A percentile compares a stretch with the other conserved stretches of the same genome.
Conservation (phyloP, 2,329 filamentous ascomycete genomes). For the Hypoxylon sp. region DNA sequence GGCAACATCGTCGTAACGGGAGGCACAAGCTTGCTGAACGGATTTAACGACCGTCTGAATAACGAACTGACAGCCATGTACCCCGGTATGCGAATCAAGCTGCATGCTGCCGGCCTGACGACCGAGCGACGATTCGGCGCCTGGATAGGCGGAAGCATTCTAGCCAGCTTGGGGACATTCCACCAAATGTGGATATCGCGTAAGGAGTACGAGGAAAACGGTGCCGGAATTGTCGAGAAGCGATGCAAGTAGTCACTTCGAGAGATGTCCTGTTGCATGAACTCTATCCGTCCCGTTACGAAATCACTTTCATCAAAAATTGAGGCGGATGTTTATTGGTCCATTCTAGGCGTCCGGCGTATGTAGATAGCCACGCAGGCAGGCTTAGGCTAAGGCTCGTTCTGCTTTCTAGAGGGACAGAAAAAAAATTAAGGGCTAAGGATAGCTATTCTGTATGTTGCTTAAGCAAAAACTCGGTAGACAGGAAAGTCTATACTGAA, state of each 20-base stretch:
- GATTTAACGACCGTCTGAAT: conserved; percentile 91
- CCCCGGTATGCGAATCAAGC: conserved; percentile 87
- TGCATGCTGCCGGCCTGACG: conserved; percentile 87
- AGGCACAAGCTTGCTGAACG: conserved; percentile 87
- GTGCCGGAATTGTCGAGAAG: conserved; percentile 91
- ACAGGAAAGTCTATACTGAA: conserved; percentile 12
- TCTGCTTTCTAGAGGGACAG: conserved; percentile 29
- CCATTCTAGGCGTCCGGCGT: conserved; percentile 49
- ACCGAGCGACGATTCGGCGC: conserved; percentile 92
- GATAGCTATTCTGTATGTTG: conserved; percentile 16
- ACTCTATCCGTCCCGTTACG: not conserved
- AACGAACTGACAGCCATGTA: conserved; percentile 85
- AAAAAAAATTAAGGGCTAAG: conserved; percentile 13
- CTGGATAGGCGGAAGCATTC: conserved; percentile 97
- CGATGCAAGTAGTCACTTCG: conserved; percentile 82
- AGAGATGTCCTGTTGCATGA: not conserved
- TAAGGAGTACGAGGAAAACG: conserved; percentile 98
- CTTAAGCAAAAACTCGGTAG: conserved; percentile 5
- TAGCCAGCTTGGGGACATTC: conserved; percentile 95
- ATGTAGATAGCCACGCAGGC: conserved; percentile 38
- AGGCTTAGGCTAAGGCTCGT: conserved; percentile 19
- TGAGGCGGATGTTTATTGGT: conserved; percentile 17
- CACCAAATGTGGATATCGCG: conserved; percentile 99
- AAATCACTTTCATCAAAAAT: conserved; percentile 14
- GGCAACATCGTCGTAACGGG: conserved; percentile 95